Base-by-base conservation (phyloP, 1,284 basidiomycete species). In the Neonothopanus nambi region DNA sequence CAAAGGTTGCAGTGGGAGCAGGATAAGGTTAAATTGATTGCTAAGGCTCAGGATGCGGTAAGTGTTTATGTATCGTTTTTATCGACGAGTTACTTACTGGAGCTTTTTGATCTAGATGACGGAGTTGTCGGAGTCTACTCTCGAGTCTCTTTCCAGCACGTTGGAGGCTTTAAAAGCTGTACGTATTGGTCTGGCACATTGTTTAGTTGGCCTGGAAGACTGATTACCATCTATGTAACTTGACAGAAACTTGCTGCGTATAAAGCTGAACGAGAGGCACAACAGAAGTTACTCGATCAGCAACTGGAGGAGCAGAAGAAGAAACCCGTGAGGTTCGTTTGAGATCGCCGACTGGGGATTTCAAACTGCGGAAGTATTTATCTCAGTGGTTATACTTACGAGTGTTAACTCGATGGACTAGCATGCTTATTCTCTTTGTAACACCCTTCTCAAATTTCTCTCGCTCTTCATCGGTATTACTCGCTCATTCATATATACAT, bases 61-160 rank as follows among this genome's bases (percentile, higher is more conserved):
- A 58, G 80, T 71, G 7, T 7, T 28, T 13, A 17, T 35, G 17
- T n/a, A 39, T 20, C 8, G 8, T 24, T 48, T 21, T 48, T 24
- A 30, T 20, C 35, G 15, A 21, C 2, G 26, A 42, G 24, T 59
- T 21, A 11, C 47, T 43, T 20, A 52, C n/a, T n/a, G n/a, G 39
- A 33, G 46, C 45, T 24, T 33, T 41, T 12, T 28, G 37, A 36
- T 51, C 13, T 55, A 88, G 87, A 77, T 85, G 69, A 68, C 71
- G 13, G 85, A 87, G 43, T 64, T 87, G 52, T 87, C 87, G 2
- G 87, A 89, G 65, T 74, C 77, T n/a, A 85, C 87, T 0, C 75
- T 89, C 17, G 85, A 87, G 51, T 75, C 77, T 20, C 72, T 87
- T 39, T 65, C 87, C 44, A 65, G 68, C 23, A 81, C 77, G 1